Evolutionary conservation across 1,139 yeast species (phyloP), one percentile per base, ranked within the genome.

Genomic region (Kodamaea derodonti): DNA sequence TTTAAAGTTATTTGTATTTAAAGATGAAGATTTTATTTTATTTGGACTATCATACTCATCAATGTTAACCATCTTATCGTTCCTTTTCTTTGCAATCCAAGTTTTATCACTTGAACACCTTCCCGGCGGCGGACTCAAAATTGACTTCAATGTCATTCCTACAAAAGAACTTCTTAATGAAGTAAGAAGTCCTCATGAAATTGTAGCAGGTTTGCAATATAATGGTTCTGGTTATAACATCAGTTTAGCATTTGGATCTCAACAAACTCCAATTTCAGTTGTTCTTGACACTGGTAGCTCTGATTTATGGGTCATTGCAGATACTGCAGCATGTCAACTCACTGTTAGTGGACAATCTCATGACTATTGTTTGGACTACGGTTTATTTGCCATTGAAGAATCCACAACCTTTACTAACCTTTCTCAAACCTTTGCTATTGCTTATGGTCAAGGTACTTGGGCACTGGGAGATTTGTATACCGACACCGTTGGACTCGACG

Each of bases 221-320:
- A n/a, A n/a, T n/a, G n/a, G n/a, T n/a, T n/a, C n/a, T n/a, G n/a
- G n/a, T 31, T 41, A 43, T 24, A 16, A 32, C 15, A 31, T 38
- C 9, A 25, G 32, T 10, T 27, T 43, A 25, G 20, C 27, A 6
- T 10, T 43, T n/a, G 45, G 45, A n/a, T 40, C 45, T 8, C 27
- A 39, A 22, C 20, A 38, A 1, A 40, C 36, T 29, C 13, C 16
- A 5, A 29, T 41, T 11, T 27, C 34, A 17, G 43, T 45, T 8
- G 41, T 37, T n/a, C 9, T 52, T 23, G 54, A 50, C 30, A 50
- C 56, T 7, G 56, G 56, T 9, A 44, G 49, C 20, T 41, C 54
- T 5, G 55, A 51, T 34, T 45, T 51, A 34, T 52, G 56, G 56
- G 38, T 33, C 14, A 37, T 39, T 18, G 36, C 34, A 6, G 39